Evolutionary conservation across 768 basidiomycete species (phyloP).

Genomic region (Suillus spraguei): DNA sequence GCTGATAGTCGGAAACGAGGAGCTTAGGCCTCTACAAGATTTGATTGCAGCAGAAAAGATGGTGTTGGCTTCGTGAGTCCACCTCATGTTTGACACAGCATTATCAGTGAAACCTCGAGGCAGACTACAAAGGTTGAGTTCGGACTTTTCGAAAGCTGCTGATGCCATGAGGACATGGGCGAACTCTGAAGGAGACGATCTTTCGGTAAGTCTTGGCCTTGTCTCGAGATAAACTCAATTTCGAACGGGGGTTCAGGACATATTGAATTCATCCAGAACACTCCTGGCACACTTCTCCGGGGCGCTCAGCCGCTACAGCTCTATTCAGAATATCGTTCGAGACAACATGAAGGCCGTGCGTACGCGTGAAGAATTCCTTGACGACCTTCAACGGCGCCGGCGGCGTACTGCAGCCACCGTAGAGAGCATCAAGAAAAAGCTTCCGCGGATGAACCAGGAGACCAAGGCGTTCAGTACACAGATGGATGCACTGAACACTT

Average conservation of each 20-base stretch:
- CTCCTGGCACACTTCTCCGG: constrained; percentile 68
- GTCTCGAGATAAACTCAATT: neutral
- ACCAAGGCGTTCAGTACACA: constrained; percentile 81
- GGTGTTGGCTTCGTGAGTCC: constrained; percentile 69
- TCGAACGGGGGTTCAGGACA: constrained; percentile 52
- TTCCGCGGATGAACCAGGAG: constrained; percentile 86
- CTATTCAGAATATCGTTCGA: constrained; percentile 63
- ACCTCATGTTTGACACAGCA: neutral
- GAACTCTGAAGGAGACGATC: constrained; percentile 78
- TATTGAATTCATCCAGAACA: constrained; percentile 67
- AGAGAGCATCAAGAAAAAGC: constrained; percentile 84
- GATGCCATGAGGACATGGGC: constrained; percentile 79
- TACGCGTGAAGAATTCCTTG: constrained; percentile 80
- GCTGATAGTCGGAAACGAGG: constrained; percentile 56
- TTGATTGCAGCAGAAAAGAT: constrained; percentile 88
- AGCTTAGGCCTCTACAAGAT: constrained; percentile 81
- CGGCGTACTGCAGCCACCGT: constrained; percentile 68
- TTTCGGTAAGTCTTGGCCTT: constrained; percentile 53
- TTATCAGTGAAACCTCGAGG: neutral
- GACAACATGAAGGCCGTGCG: constrained; percentile 80
- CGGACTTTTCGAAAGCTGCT: constrained; percentile 67
- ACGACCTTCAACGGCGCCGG: constrained; percentile 72
- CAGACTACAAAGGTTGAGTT: constrained; percentile 67
- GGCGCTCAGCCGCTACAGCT: constrained; percentile 69
- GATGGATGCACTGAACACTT: constrained; percentile 65